Percentiles rank a stretch among this genome's conserved stretches.
phyloP scores from a whole-genome alignment of 257 asterid genomes.

The Lantana camara region DNA sequence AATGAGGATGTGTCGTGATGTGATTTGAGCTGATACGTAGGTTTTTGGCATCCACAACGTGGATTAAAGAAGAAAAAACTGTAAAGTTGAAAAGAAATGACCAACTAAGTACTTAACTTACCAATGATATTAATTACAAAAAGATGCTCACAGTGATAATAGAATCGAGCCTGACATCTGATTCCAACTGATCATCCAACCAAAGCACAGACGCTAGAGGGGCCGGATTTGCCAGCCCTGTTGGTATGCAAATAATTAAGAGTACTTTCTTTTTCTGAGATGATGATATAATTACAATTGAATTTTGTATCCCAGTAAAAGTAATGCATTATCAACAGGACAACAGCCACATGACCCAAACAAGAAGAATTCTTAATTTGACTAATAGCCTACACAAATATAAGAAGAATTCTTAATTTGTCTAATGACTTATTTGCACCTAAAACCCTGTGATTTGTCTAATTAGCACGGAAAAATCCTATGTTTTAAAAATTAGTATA shows the following conservation, averaged over 20 bases:
- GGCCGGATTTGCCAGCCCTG: constrained; percentile 98
- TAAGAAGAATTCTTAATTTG: too few species aligned
- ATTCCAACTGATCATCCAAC: constrained; percentile 97
- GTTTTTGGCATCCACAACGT: constrained; percentile 99
- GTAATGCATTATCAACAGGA: neutral
- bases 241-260: constrained; percentile 49
- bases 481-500: too few species aligned
- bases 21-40: constrained; percentile 81
- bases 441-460: too few species aligned
- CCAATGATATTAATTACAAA: constrained; percentile 24
- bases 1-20: constrained; percentile 74
- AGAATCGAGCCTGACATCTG: constrained; percentile 86
- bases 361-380: too few species aligned
- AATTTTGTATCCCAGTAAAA: neutral
- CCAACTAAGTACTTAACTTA: constrained; percentile 1
- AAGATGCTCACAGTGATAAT: constrained; percentile 78
- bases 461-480: too few species aligned
- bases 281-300: neutral
- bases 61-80: constrained; percentile 23
- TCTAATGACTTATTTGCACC: too few species aligned
- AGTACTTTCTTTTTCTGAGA: constrained; percentile 1
- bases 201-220: constrained; percentile 98
- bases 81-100: constrained; percentile 1
- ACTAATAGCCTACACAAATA: neutral
- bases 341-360: constrained; percentile 8